phyloP scores from a whole-genome alignment of 495 filamentous ascomycete species.

The Aspergillus diversus region DNA sequence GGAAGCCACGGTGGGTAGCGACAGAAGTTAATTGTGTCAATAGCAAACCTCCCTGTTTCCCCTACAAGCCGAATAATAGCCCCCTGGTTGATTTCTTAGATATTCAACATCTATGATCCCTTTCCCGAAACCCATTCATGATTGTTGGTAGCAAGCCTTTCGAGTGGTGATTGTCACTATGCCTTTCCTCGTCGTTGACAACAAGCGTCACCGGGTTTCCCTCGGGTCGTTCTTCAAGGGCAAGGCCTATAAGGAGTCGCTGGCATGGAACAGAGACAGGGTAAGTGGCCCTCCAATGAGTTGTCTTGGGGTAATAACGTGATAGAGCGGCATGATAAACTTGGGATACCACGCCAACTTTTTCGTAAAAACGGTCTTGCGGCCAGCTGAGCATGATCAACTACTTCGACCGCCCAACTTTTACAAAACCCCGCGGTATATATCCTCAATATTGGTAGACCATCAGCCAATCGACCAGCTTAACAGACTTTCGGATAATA shows the following conservation, averaged over 20 bases:
- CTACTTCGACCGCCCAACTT: constrained; percentile 26
- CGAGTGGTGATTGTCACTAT: constrained; percentile 4
- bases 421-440: constrained; percentile 29
- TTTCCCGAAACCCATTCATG: not conserved
- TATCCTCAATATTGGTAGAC: constrained; percentile 26
- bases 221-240: constrained; percentile 19
- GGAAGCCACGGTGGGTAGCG: too few species aligned
- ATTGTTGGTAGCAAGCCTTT: not conserved
- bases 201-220: constrained; percentile 18
- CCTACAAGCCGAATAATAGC: too few species aligned
- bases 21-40: too few species aligned
- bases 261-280: not conserved
- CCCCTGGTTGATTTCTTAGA: not conserved
- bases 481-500: constrained; percentile 27
- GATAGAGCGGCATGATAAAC: too few species aligned
- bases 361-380: not conserved
- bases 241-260: constrained; percentile 8
- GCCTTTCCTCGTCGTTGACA: constrained; percentile 22
- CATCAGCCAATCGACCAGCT: constrained; percentile 25
- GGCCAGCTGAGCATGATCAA: constrained; percentile 27
- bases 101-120: not conserved
- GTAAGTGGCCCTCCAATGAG: not conserved
- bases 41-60: too few species aligned
- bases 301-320: too few species aligned
- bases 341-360: too few species aligned